Evolutionary conservation across 148 eudicot species (phyloP).

Genomic region (Vaccinium darrowii): DNA sequence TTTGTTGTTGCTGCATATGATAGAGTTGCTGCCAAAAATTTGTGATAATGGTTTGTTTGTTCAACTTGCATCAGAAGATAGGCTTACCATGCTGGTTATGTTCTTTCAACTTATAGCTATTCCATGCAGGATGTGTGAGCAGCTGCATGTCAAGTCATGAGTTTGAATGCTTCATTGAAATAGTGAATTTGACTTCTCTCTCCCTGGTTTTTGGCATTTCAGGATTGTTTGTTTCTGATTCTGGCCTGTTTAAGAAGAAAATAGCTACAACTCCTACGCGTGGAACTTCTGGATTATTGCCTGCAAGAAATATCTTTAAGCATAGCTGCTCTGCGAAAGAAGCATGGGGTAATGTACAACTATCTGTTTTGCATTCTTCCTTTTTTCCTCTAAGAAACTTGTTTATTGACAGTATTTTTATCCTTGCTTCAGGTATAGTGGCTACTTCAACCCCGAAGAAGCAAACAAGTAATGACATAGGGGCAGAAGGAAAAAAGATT

Average conservation of each 20-base stretch:
- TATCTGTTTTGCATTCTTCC: neutral
- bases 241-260: neutral
- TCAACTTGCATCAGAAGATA: neutral
- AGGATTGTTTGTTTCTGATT: neutral
- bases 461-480: constrained; percentile 33
- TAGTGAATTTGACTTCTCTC: neutral
- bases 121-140: neutral
- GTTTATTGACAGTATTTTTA: neutral
- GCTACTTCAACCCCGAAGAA: constrained; percentile 45
- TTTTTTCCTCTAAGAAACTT: neutral
- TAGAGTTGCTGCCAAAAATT: neutral
- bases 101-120: neutral
- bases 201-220: neutral
- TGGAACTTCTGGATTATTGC: constrained; percentile 22
- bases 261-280: constrained; percentile 24
- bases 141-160: neutral
- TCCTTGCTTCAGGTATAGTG: constrained; percentile 23
- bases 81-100: neutral
- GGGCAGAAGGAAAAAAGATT: constrained; percentile 18
- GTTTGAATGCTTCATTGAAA: neutral
- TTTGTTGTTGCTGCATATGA: neutral
- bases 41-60: neutral
- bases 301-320: constrained; percentile 23
- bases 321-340: constrained; percentile 23
- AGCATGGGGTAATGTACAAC: constrained; percentile 40